phyloP scores from a whole-genome alignment of 805 yeast genomes.

The Pichia nakasei region DNA sequence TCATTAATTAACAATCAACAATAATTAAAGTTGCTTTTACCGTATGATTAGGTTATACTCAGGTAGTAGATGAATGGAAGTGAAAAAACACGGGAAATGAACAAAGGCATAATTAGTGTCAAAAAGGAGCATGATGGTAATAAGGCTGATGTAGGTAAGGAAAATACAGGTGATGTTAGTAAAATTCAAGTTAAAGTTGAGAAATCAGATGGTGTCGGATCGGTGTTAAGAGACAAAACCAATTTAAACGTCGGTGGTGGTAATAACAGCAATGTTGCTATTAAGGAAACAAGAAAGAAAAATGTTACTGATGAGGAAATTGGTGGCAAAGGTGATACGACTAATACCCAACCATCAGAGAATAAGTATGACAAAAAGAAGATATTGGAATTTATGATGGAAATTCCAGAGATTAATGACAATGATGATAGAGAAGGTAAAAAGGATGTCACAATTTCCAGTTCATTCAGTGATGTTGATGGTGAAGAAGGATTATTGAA shows the following conservation, averaged over 20 bases:
- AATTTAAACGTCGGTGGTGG: not conserved
- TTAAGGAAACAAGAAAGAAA: not conserved
- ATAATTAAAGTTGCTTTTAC: no score
- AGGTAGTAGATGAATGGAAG: no score
- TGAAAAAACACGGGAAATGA: no score
- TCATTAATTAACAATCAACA: no score
- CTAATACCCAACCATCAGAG: no score
- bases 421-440: not conserved
- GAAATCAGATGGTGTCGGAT: not conserved
- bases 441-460: slow-evolving; percentile 1
- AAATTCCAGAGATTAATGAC: slow-evolving; percentile 3
- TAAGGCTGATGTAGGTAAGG: no score
- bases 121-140: no score
- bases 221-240: not conserved
- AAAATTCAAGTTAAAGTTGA: not conserved
- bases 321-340: no score
- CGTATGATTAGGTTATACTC: no score
- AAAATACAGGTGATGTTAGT: no score
- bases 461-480: slow-evolving; percentile 4
- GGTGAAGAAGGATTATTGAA: not conserved
- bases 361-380: not conserved
- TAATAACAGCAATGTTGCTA: not conserved
- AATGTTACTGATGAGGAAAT: not conserved
- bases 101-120: no score
- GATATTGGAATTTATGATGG: slow-evolving; percentile 2